Evolutionary conservation across 2,329 filamentous ascomycete genomes (phyloP).

Genomic region (Zymoseptoria ardabiliae): DNA sequence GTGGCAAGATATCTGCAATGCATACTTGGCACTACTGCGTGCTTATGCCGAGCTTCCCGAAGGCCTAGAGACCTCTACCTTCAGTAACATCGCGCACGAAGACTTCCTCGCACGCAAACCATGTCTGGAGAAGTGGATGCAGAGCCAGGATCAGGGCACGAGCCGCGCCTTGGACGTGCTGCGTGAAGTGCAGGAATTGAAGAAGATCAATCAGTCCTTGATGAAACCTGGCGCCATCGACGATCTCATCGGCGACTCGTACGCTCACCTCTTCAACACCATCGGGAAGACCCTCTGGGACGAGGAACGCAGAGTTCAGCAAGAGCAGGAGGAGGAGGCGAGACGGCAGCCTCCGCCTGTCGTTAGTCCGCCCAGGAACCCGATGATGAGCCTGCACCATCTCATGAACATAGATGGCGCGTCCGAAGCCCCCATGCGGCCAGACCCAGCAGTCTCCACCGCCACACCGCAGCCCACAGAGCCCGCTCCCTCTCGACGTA

Average conservation of each 20-base stretch:
- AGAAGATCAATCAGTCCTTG: slow-evolving; percentile 74
- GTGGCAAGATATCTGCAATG: slow-evolving; percentile 54
- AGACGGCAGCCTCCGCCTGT: slow-evolving; percentile 11
- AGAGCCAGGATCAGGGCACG: slow-evolving; percentile 40
- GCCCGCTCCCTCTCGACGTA: slow-evolving; percentile 31
- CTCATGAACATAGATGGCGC: slow-evolving; percentile 31
- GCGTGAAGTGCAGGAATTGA: slow-evolving; percentile 60
- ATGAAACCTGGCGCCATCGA: slow-evolving; percentile 84
- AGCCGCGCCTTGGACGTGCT: slow-evolving; percentile 53
- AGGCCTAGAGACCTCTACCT: slow-evolving; percentile 57
- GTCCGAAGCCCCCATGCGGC: slow-evolving; percentile 5
- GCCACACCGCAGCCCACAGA: slow-evolving; percentile 9
- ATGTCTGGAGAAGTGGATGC: slow-evolving; percentile 53
- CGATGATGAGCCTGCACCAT: slow-evolving; percentile 28
- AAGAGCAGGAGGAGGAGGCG: slow-evolving; percentile 24
- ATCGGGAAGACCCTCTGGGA: slow-evolving; percentile 55
- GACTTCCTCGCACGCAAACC: slow-evolving; percentile 56
- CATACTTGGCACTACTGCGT: slow-evolving; percentile 54
- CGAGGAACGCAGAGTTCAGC: slow-evolving; percentile 25
- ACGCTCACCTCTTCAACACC: slow-evolving; percentile 66
- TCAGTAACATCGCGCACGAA: slow-evolving; percentile 57
- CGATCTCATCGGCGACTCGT: slow-evolving; percentile 87
- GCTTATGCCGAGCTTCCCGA: slow-evolving; percentile 49
- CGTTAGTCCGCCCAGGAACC: slow-evolving; percentile 20
- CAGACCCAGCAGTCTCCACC: slow-evolving; percentile 3